Base-by-base conservation (phyloP, 306 rosid genomes). In the Neltuma alba region DNA sequence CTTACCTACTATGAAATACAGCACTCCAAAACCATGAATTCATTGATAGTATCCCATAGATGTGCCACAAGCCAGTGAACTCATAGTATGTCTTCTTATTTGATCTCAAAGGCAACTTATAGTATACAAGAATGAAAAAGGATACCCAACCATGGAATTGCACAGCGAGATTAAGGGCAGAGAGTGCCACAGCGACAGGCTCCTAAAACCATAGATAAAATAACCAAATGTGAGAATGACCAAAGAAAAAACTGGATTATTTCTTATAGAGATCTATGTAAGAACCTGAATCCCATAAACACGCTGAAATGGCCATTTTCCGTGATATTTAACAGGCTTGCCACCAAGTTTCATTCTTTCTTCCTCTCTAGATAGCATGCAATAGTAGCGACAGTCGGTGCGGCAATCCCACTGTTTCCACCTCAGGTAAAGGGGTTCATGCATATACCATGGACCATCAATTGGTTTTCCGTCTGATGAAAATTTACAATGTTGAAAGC, bases 131-230 rank as follows among this genome's bases (percentile, higher is more conserved):
- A 88, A 95, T 93, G 85, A 93, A 95, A 82, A 95, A 95, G 2
- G 99, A 95, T 45, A 95, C 89, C 99, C 99, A 95, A 27, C 99
- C 99, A 75, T 95, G 99, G 88, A 95, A 95, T 78, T 95, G 99
- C 84, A 90, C 85, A 7, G 99, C 96, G 64, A 92, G 99, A 87
- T 95, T 95, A 82, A 95, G 92, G 36, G 96, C 91, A 65, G 97
- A 90, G 42, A 95, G 83, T 70, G 96, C 92, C 83, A 95, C 98
- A 61, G 99, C 91, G 57, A 90, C 93, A 25, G 99, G 99, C 83
- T 95, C 99, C 99, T 95, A 76, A 72, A 70, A 83, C 85, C 71
- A 85, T 23, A 67, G 50, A 81, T 7, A 36, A 79, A 48, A 60
- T 4, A 78, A 74, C 31, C 67, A 55, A 23, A 36, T 55, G 70